These are phyloP conservation scores for Melanogaster broomeanus DNA, from an alignment of 768 basidiomycete species.

Conservation along the genomic window DNA sequence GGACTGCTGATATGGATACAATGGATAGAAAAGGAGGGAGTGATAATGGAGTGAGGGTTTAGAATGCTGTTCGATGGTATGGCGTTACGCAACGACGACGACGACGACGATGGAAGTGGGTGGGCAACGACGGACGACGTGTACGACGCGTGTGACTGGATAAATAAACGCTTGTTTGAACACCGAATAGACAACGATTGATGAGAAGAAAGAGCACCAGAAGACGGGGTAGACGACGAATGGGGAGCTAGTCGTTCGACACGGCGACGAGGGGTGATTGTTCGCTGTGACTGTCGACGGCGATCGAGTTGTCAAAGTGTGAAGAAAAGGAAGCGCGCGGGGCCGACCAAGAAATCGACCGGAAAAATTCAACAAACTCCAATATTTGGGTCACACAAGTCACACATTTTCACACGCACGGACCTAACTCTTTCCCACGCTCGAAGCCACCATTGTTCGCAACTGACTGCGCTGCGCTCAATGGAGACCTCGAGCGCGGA, in stretches of 20 bases:
- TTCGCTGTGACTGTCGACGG: conserved; percentile 49
- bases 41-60: conserved; percentile 23
- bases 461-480: conserved; percentile 3
- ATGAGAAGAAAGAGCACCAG: conserved; percentile 23
- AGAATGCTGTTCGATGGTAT: conserved; percentile 31
- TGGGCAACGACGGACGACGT: conserved; percentile 37
- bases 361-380: conserved; percentile 41
- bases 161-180: conserved; percentile 33
- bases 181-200: conserved; percentile 21
- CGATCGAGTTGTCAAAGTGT: conserved; percentile 48
- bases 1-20: conserved; percentile 46
- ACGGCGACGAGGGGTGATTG: conserved; percentile 42
- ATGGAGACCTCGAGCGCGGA: conserved; percentile 1
- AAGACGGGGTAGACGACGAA: conserved; percentile 20
- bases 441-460: conserved; percentile 23
- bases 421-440: conserved; percentile 42
- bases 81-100: conserved; percentile 28
- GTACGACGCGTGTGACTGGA: conserved; percentile 48
- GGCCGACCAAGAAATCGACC: conserved; percentile 43
- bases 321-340: conserved; percentile 47
- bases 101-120: conserved; percentile 16
- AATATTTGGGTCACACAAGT: conserved; percentile 40
- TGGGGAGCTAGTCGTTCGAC: conserved; percentile 30
- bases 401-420: conserved; percentile 42
- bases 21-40: conserved; percentile 30